Base-by-base conservation (phyloP, 1,139 yeast genomes). In the Scheffersomyces segobiensis region DNA sequence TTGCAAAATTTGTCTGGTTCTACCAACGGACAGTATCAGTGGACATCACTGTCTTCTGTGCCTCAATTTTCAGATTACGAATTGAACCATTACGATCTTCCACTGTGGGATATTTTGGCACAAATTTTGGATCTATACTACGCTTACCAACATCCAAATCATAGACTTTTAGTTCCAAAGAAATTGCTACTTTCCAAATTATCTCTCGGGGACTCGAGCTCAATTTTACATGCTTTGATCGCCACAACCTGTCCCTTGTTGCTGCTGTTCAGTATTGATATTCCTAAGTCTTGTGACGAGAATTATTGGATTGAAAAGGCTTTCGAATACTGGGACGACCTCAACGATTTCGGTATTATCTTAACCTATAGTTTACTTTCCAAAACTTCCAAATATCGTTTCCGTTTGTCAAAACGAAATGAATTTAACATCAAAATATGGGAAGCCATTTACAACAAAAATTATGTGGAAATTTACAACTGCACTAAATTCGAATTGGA, bases 191-290 rank as follows among this genome's bases (percentile, higher is more conserved):
- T 82, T 18, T 65, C 68, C 46, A 71, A 72, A 50, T 60, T 82
- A 19, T 69, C 77, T 14, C 62, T 79, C 12, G 67, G 69, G 56
- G 63, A 68, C 14, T 82, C 81, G 52, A 73, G 77, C 0, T 74
- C 86, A 0, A 66, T 83, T 10, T 62, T 83, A 22, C 85, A 81
- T 62, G 78, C 84, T 3, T 77, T 86, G 67, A 78, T 83, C 61
- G 74, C 85, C 4, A 74, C 74, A 14, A 73, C 80, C 20, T 74
- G 84, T 55, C 63, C 69, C 61, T 65, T 53, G 68, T 64, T 49
- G 60, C 67, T 48, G 26, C 50, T 22, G 32, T 32, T 32, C 42
- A 51, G 55, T 18, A 53, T 54, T 0, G 56, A 52, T 5, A 17
- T 59, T n/a, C 53, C 57, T 3, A 48, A 21, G 7, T 62, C 73